Evolutionary conservation across 345 rosid species (phyloP), one percentile per base, ranked within the genome.

Genomic region (Eucalyptus marginata): DNA sequence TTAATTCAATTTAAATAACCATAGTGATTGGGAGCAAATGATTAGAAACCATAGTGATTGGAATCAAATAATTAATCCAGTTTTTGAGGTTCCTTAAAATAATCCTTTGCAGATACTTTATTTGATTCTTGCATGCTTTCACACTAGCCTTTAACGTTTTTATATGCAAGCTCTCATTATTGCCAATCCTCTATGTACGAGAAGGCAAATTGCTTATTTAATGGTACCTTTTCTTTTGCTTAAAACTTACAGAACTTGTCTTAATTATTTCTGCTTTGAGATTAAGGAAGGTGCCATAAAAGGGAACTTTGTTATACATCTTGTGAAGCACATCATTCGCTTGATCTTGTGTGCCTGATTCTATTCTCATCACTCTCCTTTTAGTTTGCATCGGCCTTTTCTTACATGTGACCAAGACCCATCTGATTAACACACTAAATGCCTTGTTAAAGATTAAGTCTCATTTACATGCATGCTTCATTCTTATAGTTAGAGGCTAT

Each of bases 21-120:
- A 40, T 20, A 36, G 47, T 76, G 27, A 76, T 76, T 76, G 44
- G 81, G 40, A 71, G 81, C 44, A 71, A 71, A 71, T 71, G 81
- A 71, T 71, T 71, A 17, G 43, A 31, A 68, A 68, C 80, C 80
- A 33, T 68, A 68, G 81, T 33, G 44, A 71, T 91, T 90, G 91
- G 88, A 59, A 89, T 47, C 49, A 86, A 71, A 85, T 50, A 79
- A 90, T 87, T 91, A 86, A 88, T 50, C 88, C 36, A 89, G 40
- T 11, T 88, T 92, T 92, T 92, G 89, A 91, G 93, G 91, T 93
- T 94, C 76, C 90, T 88, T 71, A 86, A 5, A 58, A 86, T 49
- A 29, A 88, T 89, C 88, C 31, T 40, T 88, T 79, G 87, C 51
- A 24, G 86, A 86, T 58, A 68, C 84, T 84, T 66, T 85, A 62